These are phyloP conservation scores for Hypoxylon fuscum DNA, from an alignment of 495 filamentous ascomycete genomes.

Conservation along the genomic window DNA sequence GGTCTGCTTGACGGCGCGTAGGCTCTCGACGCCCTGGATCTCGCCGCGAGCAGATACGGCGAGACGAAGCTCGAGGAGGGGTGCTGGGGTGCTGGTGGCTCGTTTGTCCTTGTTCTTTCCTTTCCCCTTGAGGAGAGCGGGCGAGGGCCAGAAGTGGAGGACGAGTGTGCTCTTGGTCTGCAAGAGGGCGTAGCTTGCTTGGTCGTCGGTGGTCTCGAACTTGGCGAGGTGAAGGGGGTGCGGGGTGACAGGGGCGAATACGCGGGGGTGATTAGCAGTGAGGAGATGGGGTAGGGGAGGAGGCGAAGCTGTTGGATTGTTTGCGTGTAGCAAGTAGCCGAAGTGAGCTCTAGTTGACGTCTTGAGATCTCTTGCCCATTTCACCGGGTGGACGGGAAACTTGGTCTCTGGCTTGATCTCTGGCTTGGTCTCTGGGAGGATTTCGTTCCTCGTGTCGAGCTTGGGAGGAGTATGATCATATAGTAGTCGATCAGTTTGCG, in stretches of 20 bases:
- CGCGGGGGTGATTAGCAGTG: conserved; percentile 20
- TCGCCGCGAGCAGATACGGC: conserved; percentile 40
- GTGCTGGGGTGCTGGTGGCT: conserved; percentile 27
- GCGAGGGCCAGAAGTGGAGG: conserved; percentile 35
- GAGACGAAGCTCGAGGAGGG: conserved; percentile 52
- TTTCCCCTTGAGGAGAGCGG: conserved; percentile 7
- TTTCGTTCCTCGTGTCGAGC: conserved; percentile 2
- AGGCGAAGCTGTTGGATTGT: conserved; percentile 3
- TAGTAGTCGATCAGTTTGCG: too few relatives aligned
- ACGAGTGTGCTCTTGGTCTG: conserved; percentile 22
- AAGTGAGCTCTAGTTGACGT: conserved; percentile 51
- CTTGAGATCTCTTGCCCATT: conserved; percentile 41
- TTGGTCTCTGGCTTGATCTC: too few relatives aligned
- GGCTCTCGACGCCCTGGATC: conserved; percentile 26
- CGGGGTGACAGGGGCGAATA: conserved; percentile 32
- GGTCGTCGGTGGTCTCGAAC: conserved; percentile 8
- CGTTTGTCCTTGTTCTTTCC: neutral
- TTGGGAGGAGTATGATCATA: too few relatives aligned
- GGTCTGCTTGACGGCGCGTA: conserved; percentile 32
- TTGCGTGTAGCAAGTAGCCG: conserved; percentile 51
- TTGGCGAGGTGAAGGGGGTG: conserved; percentile 40
- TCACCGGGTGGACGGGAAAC: conserved; percentile 2
- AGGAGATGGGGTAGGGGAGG: conserved; percentile 20
- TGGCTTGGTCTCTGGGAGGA: neutral
- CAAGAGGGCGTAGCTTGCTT: neutral